phyloP scores from a whole-genome alignment of 1,284 basidiomycete genomes.

The Sutorius eximius region DNA sequence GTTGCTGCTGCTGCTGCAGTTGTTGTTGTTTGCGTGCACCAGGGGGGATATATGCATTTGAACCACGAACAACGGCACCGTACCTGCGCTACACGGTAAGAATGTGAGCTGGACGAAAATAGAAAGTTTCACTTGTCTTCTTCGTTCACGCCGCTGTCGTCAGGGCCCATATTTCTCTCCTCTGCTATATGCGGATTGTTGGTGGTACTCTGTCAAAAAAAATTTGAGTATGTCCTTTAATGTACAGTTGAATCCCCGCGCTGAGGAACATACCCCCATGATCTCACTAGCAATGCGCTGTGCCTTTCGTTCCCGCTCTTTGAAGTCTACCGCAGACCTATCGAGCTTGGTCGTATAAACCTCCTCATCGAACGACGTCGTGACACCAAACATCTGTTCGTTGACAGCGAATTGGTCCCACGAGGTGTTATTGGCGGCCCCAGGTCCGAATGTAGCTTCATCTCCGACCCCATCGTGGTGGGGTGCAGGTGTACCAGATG shows the following conservation, averaged over 20 bases:
- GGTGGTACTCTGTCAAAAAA: conserved; percentile 51
- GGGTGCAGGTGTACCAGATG: conserved; percentile 20
- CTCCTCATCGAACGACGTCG: conserved; percentile 91
- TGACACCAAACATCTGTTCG: conserved; percentile 91
- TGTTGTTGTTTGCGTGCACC: conserved; percentile 63
- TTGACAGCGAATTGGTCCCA: conserved; percentile 99
- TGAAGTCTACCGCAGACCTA: conserved; percentile 80
- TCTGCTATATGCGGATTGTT: conserved; percentile 89
- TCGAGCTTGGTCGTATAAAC: conserved; percentile 95
- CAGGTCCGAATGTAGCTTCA: conserved; percentile 68
- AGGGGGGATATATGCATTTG: conserved; percentile 92
- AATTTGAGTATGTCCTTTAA: conserved; percentile 2
- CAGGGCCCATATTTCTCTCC: conserved; percentile 74
- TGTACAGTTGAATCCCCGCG: background rate
- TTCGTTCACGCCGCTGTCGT: conserved; percentile 81
- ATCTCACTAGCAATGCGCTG: conserved; percentile 92
- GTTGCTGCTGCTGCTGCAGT: conserved; percentile 28
- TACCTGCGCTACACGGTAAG: conserved; percentile 55
- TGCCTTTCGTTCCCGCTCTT: conserved; percentile 86
- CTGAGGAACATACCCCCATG: conserved; percentile 59
- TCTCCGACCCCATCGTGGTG: conserved; percentile 43
- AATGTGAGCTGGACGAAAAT: conserved; percentile 13
- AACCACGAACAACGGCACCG: conserved; percentile 86
- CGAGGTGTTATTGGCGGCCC: conserved; percentile 42
- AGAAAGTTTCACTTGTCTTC: conserved; percentile 80